Evolutionary conservation across 805 yeast species (phyloP), one percentile per base, ranked within the genome.

Genomic region (Starmera pachycereana): DNA sequence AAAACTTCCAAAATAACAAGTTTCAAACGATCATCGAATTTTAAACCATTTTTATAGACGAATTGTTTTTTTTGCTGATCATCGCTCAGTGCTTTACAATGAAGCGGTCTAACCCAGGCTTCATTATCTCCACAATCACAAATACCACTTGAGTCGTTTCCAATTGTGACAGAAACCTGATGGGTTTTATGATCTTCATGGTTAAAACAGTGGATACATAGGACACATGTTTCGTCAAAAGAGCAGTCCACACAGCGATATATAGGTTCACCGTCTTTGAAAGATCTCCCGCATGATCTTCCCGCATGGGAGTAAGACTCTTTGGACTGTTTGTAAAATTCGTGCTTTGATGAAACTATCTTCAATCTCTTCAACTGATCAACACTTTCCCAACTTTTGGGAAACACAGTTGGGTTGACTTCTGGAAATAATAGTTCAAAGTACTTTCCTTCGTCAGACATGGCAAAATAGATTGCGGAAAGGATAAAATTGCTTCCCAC

Each of bases 191-290:
- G 95, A 50, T 81, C 86, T 5, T 70, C 71, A 40, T 72, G 69
- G 54, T 81, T 79, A 61, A 81, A 84, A 56, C 95, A 84, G 48
- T 76, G 62, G 11, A 70, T 73, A 59, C 95, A 84, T 25, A 84
- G 55, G 29, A 85, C 88, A 65, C 94, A 84, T 0, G 89, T 80
- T 8, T 76, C 77, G 58, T 84, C 95, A 44, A 71, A 73, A 0
- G 84, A 86, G 65, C 95, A 84, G 42, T 82, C 85, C 29, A 66
- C 66, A 53, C 95, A 84, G 40, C 86, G 65, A 54, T 80, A 84
- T 16, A 81, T 79, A 1, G 81, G 76, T 44, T 80, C 84, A 19
- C 81, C 81, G 4, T 57, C 51, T 32, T 66, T 69, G 47, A 84
- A 77, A 30, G 74, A 66, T 40, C 78, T 66, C 4, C 88, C 81